Evolutionary conservation across 352 stramenopile species (phyloP), one percentile per base, ranked within the genome.

Genomic region (Phytophthora tentaculata): DNA sequence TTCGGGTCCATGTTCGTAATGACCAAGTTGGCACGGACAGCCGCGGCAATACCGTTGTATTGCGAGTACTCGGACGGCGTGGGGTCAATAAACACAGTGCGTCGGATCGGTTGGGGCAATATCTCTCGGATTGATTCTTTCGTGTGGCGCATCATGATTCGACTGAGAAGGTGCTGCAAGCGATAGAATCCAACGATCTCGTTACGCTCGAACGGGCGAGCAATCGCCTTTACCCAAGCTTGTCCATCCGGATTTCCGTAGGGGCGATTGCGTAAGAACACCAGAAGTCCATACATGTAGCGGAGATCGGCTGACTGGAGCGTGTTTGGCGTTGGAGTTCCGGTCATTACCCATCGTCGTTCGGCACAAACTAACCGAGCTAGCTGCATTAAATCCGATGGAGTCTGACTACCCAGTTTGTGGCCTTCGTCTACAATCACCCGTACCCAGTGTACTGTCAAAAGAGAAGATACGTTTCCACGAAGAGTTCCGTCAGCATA

Each of bases 391-490:
- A 95, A 77, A 56, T 88, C 81, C 2, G 79, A 85, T 43, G 80
- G 69, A 20, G 76, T 79, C 28, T 80, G 82, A 6, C 84, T 83
- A 20, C 91, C 93, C 7, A 99, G 67, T 63, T 97, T 97, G 73
- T 99, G 96, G 9, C 97, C 97, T 87, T 99, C 97, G 64, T 99
- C 96, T 2, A 99, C 94, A 61, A 99, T 88, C 37, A 99, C 76
- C 41, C 97, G 84, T 16, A 98, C 81, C 88, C 86, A 94, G 51
- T 92, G 81, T 22, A 94, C 74, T 3, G 69, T 78, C 24, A 94
- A 17, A 43, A 94, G 56, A 29, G 84, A 77, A 48, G 84, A 92
- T 4, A 86, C 69, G 12, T 79, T 73, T 23, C 80, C 77, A 5
- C 84, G 79, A 47, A 78, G 29, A 60, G 76, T 77, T 23, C 86